Conservation (phyloP, 2,329 filamentous ascomycete species). For the Parascedosporium putredinis region DNA sequence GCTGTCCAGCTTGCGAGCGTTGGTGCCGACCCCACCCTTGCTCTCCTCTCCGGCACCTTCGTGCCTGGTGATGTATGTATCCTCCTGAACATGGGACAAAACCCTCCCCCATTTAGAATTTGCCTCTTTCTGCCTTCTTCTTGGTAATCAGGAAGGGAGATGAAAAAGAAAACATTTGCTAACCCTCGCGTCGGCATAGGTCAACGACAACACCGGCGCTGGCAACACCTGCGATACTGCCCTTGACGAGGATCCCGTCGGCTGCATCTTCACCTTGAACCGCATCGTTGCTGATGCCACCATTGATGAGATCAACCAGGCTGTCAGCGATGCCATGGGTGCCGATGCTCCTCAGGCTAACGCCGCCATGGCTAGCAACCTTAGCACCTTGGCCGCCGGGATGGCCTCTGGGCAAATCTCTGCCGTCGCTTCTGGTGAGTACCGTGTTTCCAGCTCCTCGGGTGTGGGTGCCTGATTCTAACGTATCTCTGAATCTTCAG, state of each 20-base stretch:
- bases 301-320: constrained; percentile 40
- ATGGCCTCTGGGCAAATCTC: constrained; percentile 3
- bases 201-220: constrained; percentile 25
- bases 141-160: no score
- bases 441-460: background rate
- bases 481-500: background rate
- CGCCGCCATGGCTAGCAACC: background rate
- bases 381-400: background rate
- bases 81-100: no score
- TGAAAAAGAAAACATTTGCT: background rate
- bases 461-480: no score
- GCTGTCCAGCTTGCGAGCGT: constrained; percentile 31
- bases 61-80: constrained; percentile 23
- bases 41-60: constrained; percentile 33
- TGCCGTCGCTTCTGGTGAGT: constrained; percentile 4
- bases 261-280: constrained; percentile 46
- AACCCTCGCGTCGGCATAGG: background rate
- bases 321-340: constrained; percentile 21
- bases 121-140: no score
- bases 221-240: constrained; percentile 51
- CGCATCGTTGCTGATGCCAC: constrained; percentile 44
- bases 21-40: constrained; percentile 29
- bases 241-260: constrained; percentile 32
- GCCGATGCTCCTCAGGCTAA: constrained; percentile 5
- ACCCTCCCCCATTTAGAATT: no score